A percentile compares a stretch with the other conserved stretches of the same genome.
These are phyloP conservation scores for Moelleriella libera DNA, from an alignment of 2,329 filamentous ascomycete genomes.

Conservation along the genomic window DNA sequence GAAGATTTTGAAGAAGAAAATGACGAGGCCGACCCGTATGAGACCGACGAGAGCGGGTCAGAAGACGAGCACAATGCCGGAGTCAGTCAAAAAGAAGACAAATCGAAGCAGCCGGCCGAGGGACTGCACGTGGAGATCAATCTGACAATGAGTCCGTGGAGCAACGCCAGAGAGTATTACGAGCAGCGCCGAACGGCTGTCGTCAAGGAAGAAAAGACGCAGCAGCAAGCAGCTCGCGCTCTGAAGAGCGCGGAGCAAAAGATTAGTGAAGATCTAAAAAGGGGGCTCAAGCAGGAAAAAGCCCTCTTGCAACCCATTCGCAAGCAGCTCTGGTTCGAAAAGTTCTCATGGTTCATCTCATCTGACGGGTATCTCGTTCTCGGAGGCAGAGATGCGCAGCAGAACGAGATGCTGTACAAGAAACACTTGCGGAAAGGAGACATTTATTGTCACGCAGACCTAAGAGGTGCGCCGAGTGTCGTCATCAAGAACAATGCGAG, in stretches of 20 bases:
- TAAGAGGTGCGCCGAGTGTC: constrained; percentile 71
- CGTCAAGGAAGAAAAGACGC: constrained; percentile 75
- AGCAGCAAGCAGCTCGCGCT: constrained; percentile 66
- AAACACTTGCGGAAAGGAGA: constrained; percentile 79
- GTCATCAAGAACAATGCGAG: constrained; percentile 78
- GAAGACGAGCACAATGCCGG: constrained; percentile 18
- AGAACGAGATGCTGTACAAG: constrained; percentile 86
- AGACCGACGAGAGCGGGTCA: constrained; percentile 51
- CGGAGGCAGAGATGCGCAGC: constrained; percentile 74
- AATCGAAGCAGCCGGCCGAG: constrained; percentile 31
- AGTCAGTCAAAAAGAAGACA: constrained; percentile 9
- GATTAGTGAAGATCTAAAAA: constrained; percentile 73
- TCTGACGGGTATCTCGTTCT: constrained; percentile 90
- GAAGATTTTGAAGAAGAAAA: constrained; percentile 50
- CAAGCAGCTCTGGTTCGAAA: constrained; percentile 88
- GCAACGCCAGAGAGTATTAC: constrained; percentile 85
- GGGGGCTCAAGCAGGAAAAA: constrained; percentile 83
- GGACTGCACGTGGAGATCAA: constrained; percentile 70
- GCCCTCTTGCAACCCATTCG: constrained; percentile 71
- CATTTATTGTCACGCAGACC: constrained; percentile 80
- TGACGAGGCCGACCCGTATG: constrained; percentile 42
- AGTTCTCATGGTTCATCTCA: constrained; percentile 90
- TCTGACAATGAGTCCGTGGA: constrained; percentile 68
- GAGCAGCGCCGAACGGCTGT: constrained; percentile 75
- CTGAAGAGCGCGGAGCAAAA: constrained; percentile 85